Evolutionary conservation across 2,329 filamentous ascomycete species (phyloP).

Genomic region (Byssoonygena ceratinophila): DNA sequence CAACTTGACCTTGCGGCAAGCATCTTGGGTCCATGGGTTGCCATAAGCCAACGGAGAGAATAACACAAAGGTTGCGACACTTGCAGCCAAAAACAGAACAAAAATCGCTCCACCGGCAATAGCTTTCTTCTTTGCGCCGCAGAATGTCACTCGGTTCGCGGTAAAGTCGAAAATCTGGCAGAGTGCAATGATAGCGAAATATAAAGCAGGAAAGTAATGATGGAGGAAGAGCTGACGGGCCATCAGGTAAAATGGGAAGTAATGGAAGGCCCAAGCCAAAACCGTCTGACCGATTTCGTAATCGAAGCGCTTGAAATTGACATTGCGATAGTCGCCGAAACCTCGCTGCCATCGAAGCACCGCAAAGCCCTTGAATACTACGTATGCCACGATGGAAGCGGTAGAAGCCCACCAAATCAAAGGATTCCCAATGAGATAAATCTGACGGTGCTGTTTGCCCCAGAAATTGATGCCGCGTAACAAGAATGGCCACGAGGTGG

Average conservation of each 20-base stretch:
- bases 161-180: slow-evolving; percentile 83
- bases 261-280: slow-evolving; percentile 92
- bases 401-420: slow-evolving; percentile 90
- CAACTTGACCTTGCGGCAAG: slow-evolving; percentile 80
- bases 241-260: slow-evolving; percentile 99
- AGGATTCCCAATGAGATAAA: slow-evolving; percentile 92
- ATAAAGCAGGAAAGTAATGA: slow-evolving; percentile 94
- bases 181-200: slow-evolving; percentile 83
- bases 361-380: slow-evolving; percentile 75
- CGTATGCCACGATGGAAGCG: slow-evolving; percentile 63
- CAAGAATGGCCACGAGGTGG: slow-evolving; percentile 83
- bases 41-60: slow-evolving; percentile 86
- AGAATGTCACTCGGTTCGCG: slow-evolving; percentile 58
- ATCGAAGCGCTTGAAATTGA: slow-evolving; percentile 90
- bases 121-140: slow-evolving; percentile 60
- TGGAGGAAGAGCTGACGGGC: slow-evolving; percentile 95
- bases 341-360: slow-evolving; percentile 89
- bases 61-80: slow-evolving; percentile 67
- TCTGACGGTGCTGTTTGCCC: slow-evolving; percentile 85
- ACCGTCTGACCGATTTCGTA: slow-evolving; percentile 88
- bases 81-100: slow-evolving; percentile 61
- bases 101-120: slow-evolving; percentile 64
- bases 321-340: slow-evolving; percentile 71
- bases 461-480: slow-evolving; percentile 98
- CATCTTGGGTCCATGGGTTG: slow-evolving; percentile 80